phyloP scores from a whole-genome alignment of 2,329 filamentous ascomycete genomes.

The Colletotrichum euphorbiae region DNA sequence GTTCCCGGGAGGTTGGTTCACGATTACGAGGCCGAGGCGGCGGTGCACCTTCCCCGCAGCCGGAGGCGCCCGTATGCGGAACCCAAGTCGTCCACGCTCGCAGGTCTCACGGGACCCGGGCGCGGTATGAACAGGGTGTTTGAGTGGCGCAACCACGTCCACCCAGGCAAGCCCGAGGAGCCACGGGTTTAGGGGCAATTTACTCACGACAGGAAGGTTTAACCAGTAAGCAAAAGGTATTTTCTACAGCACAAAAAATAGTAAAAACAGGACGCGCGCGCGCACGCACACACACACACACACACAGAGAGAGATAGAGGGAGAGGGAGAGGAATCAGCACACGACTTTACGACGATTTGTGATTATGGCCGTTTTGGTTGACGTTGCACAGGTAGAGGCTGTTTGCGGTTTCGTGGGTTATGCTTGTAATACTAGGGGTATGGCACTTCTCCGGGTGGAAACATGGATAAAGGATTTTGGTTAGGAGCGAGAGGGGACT shows the following conservation, averaged over 20 bases:
- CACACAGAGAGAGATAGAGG: too few relatives aligned
- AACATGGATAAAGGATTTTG: constrained; percentile 3
- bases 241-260: constrained; percentile 7
- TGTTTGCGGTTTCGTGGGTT: constrained; percentile 21
- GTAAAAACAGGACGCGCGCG: constrained; percentile 7
- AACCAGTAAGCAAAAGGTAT: background rate
- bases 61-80: constrained; percentile 44
- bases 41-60: constrained; percentile 45
- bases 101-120: constrained; percentile 59
- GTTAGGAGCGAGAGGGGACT: background rate
- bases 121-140: constrained; percentile 60
- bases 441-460: constrained; percentile 20
- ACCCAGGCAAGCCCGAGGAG: constrained; percentile 55
- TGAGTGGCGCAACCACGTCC: constrained; percentile 62
- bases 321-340: too few relatives aligned
- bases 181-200: constrained; percentile 4
- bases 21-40: constrained; percentile 49
- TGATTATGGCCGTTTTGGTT: constrained; percentile 1
- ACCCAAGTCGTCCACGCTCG: constrained; percentile 57
- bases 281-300: background rate
- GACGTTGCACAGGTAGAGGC: constrained; percentile 12
- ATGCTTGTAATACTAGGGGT: constrained; percentile 29
- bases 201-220: constrained; percentile 25
- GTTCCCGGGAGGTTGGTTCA: constrained; percentile 45
- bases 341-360: constrained; percentile 18